These are phyloP conservation scores for Suillus ampliporus DNA, from an alignment of 768 basidiomycete genomes.

Conservation along the genomic window DNA sequence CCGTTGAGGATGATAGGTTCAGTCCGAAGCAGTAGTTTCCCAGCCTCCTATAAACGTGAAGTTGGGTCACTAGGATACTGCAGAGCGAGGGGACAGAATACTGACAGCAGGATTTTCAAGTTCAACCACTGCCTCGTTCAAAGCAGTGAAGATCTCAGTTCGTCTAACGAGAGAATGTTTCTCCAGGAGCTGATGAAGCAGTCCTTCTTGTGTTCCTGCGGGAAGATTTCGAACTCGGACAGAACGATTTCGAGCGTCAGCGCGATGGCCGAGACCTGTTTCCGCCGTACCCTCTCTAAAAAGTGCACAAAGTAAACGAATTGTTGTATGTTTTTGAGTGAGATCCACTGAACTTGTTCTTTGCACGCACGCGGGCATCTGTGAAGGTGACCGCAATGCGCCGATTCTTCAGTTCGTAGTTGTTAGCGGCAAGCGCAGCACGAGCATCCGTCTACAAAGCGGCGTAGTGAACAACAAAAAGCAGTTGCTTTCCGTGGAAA, in stretches of 20 bases:
- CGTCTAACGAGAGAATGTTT: constrained; percentile 74
- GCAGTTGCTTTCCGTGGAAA: neutral
- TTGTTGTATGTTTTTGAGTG: neutral
- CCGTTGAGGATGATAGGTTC: constrained; percentile 78
- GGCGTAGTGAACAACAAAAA: constrained; percentile 6
- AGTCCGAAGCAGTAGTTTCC: constrained; percentile 71
- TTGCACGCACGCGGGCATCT: constrained; percentile 67
- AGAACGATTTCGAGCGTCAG: constrained; percentile 69
- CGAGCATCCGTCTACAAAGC: constrained; percentile 65
- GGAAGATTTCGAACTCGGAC: constrained; percentile 81
- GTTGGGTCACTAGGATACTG: neutral
- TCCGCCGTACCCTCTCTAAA: constrained; percentile 51
- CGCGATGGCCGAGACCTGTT: constrained; percentile 58
- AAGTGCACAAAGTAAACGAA: neutral
- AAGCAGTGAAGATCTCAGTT: constrained; percentile 72
- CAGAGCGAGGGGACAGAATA: neutral
- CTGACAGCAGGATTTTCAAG: constrained; percentile 69
- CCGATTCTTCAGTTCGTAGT: constrained; percentile 87
- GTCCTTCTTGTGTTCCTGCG: constrained; percentile 80
- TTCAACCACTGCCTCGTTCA: constrained; percentile 66
- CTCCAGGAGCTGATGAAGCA: constrained; percentile 89
- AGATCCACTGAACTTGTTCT: constrained; percentile 49
- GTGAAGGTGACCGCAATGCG: constrained; percentile 88
- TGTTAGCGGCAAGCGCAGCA: constrained; percentile 79
- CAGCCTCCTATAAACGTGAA: constrained; percentile 68